Percentiles rank a stretch among this genome's conserved stretches.
Evolutionary conservation across 352 stramenopile species (phyloP).

Genomic region (Pythium periplocum): DNA sequence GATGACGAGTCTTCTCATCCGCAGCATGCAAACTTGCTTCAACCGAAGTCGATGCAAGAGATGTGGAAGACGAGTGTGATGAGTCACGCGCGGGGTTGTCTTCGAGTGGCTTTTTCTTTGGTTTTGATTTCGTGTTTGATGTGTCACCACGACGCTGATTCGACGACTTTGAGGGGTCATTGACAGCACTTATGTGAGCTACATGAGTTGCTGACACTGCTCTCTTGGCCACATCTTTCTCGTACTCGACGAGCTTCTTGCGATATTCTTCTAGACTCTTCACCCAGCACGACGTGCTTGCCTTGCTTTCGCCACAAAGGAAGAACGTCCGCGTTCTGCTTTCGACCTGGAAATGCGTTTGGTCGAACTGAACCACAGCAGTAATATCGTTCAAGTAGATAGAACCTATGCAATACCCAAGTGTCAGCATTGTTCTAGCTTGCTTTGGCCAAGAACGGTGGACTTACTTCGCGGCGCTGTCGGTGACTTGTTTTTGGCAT

Average conservation of each 20-base stretch:
- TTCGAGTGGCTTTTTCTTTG: slow-evolving; percentile 4
- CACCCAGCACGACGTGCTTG: slow-evolving; percentile 73
- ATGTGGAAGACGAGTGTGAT: slow-evolving; percentile 9
- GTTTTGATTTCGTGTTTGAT: slow-evolving; percentile 22
- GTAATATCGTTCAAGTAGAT: slow-evolving; percentile 86
- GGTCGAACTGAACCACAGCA: slow-evolving; percentile 79
- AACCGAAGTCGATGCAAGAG: not conserved
- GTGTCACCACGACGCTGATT: slow-evolving; percentile 6
- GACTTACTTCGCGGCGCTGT: slow-evolving; percentile 44
- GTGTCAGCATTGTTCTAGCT: not conserved
- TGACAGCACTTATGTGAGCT: not conserved
- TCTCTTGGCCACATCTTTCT: slow-evolving; percentile 50
- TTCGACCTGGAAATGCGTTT: slow-evolving; percentile 84
- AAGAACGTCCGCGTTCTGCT: slow-evolving; percentile 83
- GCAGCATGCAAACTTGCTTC: too few species aligned
- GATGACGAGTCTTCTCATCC: too few species aligned
- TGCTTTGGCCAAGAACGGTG: not conserved
- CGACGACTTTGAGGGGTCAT: not conserved
- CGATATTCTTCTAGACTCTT: slow-evolving; percentile 79
- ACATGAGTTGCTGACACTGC: slow-evolving; percentile 8
- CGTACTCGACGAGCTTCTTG: slow-evolving; percentile 57
- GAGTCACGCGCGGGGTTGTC: slow-evolving; percentile 15
- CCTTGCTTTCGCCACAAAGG: slow-evolving; percentile 80
- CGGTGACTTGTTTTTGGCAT: slow-evolving; percentile 41
- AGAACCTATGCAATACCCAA: slow-evolving; percentile 33